Percentiles rank a stretch among this genome's conserved stretches.
phyloP scores from a whole-genome alignment of 2,329 filamentous ascomycete genomes.

The Phialophora macrospora region DNA sequence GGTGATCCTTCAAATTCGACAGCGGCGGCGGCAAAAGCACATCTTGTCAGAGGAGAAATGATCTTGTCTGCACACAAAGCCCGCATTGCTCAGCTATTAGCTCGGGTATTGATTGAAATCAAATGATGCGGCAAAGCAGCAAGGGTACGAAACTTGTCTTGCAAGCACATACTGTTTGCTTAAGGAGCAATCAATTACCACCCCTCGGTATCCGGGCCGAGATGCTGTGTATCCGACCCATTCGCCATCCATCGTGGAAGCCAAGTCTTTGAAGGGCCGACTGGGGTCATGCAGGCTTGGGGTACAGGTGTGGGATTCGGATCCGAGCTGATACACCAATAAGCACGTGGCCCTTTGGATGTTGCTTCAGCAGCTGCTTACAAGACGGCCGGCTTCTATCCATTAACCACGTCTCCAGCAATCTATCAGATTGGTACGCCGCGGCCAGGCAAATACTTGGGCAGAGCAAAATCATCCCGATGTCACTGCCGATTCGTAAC shows the following conservation, averaged over 20 bases:
- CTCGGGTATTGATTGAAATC: conserved; percentile 23
- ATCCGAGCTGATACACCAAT: neutral
- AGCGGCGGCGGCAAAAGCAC: conserved; percentile 14
- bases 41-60: conserved; percentile 20
- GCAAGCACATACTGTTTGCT: neutral
- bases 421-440: neutral
- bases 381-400: neutral
- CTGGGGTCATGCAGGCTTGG: conserved; percentile 4
- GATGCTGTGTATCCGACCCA: neutral
- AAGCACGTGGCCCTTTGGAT: neutral
- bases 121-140: conserved; percentile 13
- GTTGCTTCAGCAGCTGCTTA: neutral
- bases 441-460: neutral
- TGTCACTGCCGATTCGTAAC: conserved; percentile 19
- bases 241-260: neutral
- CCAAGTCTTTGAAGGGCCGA: neutral
- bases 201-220: neutral
- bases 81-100: conserved; percentile 27
- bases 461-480: neutral
- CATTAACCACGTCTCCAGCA: neutral
- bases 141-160: neutral
- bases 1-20: conserved; percentile 5
- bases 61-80: conserved; percentile 27
- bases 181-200: neutral
- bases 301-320: neutral